phyloP scores from a whole-genome alignment of 1,284 basidiomycete species.

The Thelephora terrestris region DNA sequence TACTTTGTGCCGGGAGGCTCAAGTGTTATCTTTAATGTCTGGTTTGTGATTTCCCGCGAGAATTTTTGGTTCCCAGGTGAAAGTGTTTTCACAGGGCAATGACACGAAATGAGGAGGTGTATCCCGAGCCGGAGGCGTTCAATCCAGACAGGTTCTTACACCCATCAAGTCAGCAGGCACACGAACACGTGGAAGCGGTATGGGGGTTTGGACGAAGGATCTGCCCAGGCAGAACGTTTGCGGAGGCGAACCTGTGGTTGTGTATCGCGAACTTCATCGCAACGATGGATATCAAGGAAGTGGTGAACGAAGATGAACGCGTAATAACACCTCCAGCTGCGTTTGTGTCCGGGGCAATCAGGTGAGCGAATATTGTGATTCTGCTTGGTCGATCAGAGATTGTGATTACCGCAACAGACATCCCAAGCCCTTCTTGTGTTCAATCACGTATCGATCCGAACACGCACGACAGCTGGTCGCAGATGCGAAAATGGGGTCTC shows the following conservation, averaged over 20 bases:
- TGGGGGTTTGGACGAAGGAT: not conserved
- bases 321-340: constrained; percentile 15
- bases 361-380: constrained; percentile 13
- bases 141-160: constrained; percentile 15
- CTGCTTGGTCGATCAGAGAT: not conserved
- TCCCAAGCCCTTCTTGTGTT: not conserved
- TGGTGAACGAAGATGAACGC: constrained; percentile 15
- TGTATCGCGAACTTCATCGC: constrained; percentile 14
- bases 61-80: not conserved
- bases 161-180: constrained; percentile 8
- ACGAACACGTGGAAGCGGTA: not conserved
- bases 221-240: constrained; percentile 11
- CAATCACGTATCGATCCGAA: not conserved
- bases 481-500: not conserved
- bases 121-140: constrained; percentile 14
- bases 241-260: constrained; percentile 17
- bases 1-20: constrained; percentile 17
- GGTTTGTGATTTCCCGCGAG: constrained; percentile 8
- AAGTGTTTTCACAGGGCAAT: constrained; percentile 9
- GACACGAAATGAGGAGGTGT: constrained; percentile 13
- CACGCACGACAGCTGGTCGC: not conserved
- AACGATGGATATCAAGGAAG: constrained; percentile 18
- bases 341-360: constrained; percentile 10
- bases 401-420: not conserved
- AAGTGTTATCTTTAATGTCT: constrained; percentile 14